Conservation (phyloP, 768 basidiomycete genomes). For the Pisolithus albus region DNA sequence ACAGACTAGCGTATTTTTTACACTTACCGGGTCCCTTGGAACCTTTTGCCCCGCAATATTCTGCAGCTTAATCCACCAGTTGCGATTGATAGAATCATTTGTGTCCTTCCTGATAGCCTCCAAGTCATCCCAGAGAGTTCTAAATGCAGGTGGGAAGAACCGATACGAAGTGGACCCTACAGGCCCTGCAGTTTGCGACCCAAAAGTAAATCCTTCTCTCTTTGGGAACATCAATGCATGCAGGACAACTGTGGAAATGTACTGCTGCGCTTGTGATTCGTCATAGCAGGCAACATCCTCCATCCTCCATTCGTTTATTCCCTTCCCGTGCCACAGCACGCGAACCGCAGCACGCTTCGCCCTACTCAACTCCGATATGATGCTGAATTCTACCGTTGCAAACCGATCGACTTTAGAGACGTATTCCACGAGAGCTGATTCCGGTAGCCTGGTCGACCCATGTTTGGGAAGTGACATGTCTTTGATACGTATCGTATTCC, state of each 20-base stretch:
- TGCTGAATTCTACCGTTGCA: slow-evolving; percentile 63
- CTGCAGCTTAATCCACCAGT: slow-evolving; percentile 63
- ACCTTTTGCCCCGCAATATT: slow-evolving; percentile 59
- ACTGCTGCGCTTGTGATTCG: slow-evolving; percentile 79
- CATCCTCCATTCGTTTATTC: slow-evolving; percentile 71
- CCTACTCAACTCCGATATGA: slow-evolving; percentile 64
- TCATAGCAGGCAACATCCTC: slow-evolving; percentile 75
- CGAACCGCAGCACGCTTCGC: slow-evolving; percentile 66
- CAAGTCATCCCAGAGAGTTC: slow-evolving; percentile 90
- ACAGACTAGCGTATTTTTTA: not conserved
- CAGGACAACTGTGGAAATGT: slow-evolving; percentile 78
- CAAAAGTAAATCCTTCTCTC: slow-evolving; percentile 56
- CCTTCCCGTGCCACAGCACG: slow-evolving; percentile 66
- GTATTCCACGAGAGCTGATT: slow-evolving; percentile 58
- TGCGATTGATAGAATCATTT: slow-evolving; percentile 60
- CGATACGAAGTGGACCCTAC: slow-evolving; percentile 63
- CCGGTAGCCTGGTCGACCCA: slow-evolving; percentile 78
- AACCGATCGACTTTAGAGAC: slow-evolving; percentile 66
- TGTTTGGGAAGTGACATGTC: slow-evolving; percentile 82
- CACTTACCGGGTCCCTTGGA: not conserved
- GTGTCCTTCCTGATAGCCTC: slow-evolving; percentile 54
- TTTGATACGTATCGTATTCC: slow-evolving; percentile 46
- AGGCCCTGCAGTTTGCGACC: slow-evolving; percentile 34
- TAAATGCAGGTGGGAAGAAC: slow-evolving; percentile 71
- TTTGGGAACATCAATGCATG: slow-evolving; percentile 66